phyloP scores from a whole-genome alignment of 805 yeast genomes.

The Zygosaccharomyces kombuchaensis region DNA sequence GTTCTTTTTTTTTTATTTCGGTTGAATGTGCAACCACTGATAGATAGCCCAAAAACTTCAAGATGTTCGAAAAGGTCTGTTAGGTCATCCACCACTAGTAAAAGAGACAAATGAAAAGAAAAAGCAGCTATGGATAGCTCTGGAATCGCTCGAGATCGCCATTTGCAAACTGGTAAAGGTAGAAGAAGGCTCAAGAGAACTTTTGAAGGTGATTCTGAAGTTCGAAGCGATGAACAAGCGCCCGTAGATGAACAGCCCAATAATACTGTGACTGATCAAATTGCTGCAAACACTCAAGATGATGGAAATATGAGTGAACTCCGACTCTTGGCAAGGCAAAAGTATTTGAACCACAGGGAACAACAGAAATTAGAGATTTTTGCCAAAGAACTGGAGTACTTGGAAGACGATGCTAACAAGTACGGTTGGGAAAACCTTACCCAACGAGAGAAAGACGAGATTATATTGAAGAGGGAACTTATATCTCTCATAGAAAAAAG shows the following conservation, averaged over 20 bases:
- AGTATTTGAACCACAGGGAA: slow-evolving; percentile 46
- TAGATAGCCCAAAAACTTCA: neutral
- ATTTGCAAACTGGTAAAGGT: slow-evolving; percentile 18
- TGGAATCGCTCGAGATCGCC: neutral
- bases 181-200: slow-evolving; percentile 24
- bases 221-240: slow-evolving; percentile 16
- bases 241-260: slow-evolving; percentile 3
- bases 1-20: neutral
- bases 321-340: slow-evolving; percentile 46
- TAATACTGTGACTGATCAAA: neutral
- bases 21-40: neutral
- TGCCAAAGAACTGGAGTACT: slow-evolving; percentile 44
- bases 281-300: slow-evolving; percentile 8
- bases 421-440: slow-evolving; percentile 55
- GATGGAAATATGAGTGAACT: slow-evolving; percentile 34
- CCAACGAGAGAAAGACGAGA: slow-evolving; percentile 47
- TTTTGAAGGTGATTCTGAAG: slow-evolving; percentile 10
- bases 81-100: neutral
- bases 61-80: neutral
- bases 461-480: slow-evolving; percentile 47
- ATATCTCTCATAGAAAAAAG: slow-evolving; percentile 41
- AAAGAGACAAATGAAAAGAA: neutral
- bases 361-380: slow-evolving; percentile 42
- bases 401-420: slow-evolving; percentile 46
- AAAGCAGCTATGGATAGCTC: neutral